phyloP scores from a whole-genome alignment of 2,329 filamentous ascomycete genomes.

The Fusarium protoensiforme region DNA sequence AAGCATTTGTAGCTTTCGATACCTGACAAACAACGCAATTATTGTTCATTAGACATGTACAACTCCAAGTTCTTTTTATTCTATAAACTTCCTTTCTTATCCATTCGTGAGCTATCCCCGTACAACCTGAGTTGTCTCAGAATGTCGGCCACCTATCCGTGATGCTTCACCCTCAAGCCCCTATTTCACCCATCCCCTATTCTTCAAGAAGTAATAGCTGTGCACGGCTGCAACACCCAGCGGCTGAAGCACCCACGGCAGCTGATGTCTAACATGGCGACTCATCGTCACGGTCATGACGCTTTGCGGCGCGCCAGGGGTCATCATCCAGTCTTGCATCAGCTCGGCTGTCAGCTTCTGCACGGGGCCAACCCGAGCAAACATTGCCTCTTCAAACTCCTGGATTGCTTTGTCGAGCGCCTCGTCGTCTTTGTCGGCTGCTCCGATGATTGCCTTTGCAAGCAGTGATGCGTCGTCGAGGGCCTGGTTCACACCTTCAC shows the following conservation, averaged over 20 bases:
- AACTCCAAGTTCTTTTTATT: neutral
- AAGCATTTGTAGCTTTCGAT: neutral
- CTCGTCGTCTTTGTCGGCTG: constrained; percentile 34
- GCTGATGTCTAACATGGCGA: constrained; percentile 46
- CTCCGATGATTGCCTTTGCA: constrained; percentile 53
- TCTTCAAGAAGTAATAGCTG: constrained; percentile 42
- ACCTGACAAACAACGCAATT: neutral
- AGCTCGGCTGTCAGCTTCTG: constrained; percentile 58
- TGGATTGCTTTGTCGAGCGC: constrained; percentile 49
- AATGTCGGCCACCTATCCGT: neutral
- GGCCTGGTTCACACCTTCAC: constrained; percentile 69
- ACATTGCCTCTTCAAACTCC: constrained; percentile 54
- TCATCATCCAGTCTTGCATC: constrained; percentile 60
- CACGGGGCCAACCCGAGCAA: constrained; percentile 49
- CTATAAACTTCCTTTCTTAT: neutral
- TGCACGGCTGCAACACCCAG: constrained; percentile 44
- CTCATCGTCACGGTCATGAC: constrained; percentile 52
- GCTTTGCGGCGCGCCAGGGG: constrained; percentile 55
- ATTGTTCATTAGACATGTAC: neutral
- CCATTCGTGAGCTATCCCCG: neutral
- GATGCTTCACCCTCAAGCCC: neutral
- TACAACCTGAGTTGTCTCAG: neutral
- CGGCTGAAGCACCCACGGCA: constrained; percentile 46
- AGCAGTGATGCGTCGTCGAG: constrained; percentile 65
- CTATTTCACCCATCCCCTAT: constrained; percentile 21